These are phyloP conservation scores for Madurella fahalii DNA, from an alignment of 2,329 filamentous ascomycete genomes.

Conservation along the genomic window DNA sequence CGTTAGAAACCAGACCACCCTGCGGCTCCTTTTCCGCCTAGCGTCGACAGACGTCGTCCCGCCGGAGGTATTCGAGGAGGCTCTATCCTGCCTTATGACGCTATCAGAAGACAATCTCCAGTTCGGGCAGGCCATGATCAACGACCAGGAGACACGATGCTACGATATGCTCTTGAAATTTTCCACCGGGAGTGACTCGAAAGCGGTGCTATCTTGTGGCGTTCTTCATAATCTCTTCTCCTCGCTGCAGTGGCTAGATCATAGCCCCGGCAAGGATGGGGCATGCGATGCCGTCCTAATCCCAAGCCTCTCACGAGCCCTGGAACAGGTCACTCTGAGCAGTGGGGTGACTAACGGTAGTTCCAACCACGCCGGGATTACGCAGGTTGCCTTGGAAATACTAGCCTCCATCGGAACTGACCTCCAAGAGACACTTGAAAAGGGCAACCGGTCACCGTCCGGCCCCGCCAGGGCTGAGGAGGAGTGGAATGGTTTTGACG, in stretches of 20 bases:
- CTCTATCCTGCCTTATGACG: constrained; percentile 52
- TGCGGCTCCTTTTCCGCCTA: constrained; percentile 53
- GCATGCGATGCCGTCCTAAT: constrained; percentile 50
- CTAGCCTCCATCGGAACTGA: constrained; percentile 61
- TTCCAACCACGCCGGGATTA: constrained; percentile 42
- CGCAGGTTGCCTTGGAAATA: constrained; percentile 57
- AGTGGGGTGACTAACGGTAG: constrained; percentile 33
- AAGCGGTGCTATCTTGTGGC: constrained; percentile 55
- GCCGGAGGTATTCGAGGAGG: constrained; percentile 43
- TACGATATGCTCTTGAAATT: constrained; percentile 49
- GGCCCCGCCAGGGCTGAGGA: constrained; percentile 24
- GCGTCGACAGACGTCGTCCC: constrained; percentile 39
- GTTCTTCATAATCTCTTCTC: constrained; percentile 61
- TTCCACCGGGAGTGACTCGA: constrained; percentile 40
- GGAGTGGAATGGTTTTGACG: constrained; percentile 39
- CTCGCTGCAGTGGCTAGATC: constrained; percentile 49
- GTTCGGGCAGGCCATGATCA: constrained; percentile 50
- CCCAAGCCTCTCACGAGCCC: constrained; percentile 38
- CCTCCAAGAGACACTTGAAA: constrained; percentile 49
- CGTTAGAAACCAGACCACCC: constrained; percentile 44
- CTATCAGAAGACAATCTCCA: constrained; percentile 57
- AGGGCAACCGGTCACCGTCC: constrained; percentile 36
- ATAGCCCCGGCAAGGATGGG: constrained; percentile 44
- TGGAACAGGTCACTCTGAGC: constrained; percentile 35
- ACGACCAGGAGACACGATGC: constrained; percentile 43